A percentile compares a stretch with the other conserved stretches of the same genome.
These are phyloP conservation scores for Backusella sp. DNA, from an alignment of 192 early-diverging fungal species.

Conservation along the genomic window DNA sequence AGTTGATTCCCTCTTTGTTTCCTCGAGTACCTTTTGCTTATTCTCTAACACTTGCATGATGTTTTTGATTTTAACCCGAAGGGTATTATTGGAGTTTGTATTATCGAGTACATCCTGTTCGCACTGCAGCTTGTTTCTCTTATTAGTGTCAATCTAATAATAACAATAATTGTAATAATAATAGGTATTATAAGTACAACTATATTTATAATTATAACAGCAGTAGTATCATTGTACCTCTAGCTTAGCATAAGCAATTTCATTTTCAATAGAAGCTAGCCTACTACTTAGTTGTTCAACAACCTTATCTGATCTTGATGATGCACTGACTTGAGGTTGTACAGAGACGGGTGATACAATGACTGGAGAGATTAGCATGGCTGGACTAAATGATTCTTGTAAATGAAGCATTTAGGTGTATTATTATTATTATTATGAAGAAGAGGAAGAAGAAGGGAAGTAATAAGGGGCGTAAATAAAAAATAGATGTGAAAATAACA, in stretches of 20 bases:
- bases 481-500: not conserved
- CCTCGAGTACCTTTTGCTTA: slow-evolving; percentile 29
- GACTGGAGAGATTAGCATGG: not conserved
- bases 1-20: slow-evolving; percentile 17
- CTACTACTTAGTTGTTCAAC: slow-evolving; percentile 5
- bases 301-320: slow-evolving; percentile 13
- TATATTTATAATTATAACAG: not conserved
- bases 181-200: not conserved
- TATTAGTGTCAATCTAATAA: slow-evolving; percentile 11
- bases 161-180: no score
- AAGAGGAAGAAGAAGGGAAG: not conserved
- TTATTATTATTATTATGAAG: not conserved
- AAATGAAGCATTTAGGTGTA: not conserved
- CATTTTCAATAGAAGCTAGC: not conserved
- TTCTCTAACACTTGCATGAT: slow-evolving; percentile 32
- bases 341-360: not conserved
- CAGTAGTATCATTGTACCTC: slow-evolving; percentile 3
- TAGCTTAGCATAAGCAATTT: not conserved
- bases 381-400: not conserved
- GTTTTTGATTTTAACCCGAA: slow-evolving; percentile 20
- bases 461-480: not conserved
- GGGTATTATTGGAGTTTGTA: slow-evolving; percentile 19
- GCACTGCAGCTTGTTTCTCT: slow-evolving; percentile 9
- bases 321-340: slow-evolving; percentile 8
- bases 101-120: slow-evolving; percentile 7